Conservation (phyloP, 331 rosid species). For the Saraca asoca region DNA sequence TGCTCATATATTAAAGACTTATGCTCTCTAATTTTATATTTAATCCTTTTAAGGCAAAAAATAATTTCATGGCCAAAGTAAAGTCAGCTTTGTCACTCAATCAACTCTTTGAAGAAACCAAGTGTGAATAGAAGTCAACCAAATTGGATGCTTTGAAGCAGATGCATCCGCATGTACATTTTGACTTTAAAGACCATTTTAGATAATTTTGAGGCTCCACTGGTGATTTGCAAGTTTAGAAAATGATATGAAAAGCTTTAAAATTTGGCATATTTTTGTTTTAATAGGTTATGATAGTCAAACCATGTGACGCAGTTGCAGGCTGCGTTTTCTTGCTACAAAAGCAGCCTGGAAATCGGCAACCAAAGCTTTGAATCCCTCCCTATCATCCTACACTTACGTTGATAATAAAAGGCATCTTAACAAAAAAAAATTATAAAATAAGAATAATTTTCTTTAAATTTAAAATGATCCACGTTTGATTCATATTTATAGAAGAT, state of each 20-base stretch:
- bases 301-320: neutral
- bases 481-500: too few species aligned
- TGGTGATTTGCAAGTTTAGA: constrained; percentile 5
- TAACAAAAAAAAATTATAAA: too few species aligned
- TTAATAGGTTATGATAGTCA: neutral
- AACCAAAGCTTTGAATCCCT: too few species aligned
- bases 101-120: constrained; percentile 20
- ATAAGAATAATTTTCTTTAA: too few species aligned
- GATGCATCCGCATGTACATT: constrained; percentile 24
- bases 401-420: too few species aligned
- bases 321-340: too few species aligned
- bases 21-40: too few species aligned
- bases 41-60: neutral
- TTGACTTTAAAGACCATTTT: constrained; percentile 30
- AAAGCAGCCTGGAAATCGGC: too few species aligned
- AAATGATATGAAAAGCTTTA: neutral
- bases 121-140: constrained; percentile 37
- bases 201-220: constrained; percentile 22
- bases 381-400: too few species aligned
- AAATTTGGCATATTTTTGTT: neutral
- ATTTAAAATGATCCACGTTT: too few species aligned
- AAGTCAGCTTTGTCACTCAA: constrained; percentile 22
- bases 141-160: constrained; percentile 24
- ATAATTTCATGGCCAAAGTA: constrained; percentile 17
- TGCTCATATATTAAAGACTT: too few species aligned